Base-by-base conservation (phyloP, 106 monocot genomes). In the Narthecium ossifragum region DNA sequence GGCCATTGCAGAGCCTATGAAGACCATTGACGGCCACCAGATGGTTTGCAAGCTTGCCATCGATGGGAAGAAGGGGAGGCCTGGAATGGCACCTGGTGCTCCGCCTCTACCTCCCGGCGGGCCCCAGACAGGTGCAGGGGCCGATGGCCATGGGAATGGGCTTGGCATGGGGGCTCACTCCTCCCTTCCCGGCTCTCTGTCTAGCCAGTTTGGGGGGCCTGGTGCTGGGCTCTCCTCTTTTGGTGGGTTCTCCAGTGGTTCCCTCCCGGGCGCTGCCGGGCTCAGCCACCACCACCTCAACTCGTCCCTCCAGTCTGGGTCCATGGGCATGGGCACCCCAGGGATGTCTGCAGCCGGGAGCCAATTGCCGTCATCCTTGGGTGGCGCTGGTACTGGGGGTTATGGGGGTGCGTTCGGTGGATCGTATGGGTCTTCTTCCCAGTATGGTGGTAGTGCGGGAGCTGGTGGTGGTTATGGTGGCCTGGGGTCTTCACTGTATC, bases 21-120 rank as follows among this genome's bases (percentile, higher is more conserved):
- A 89, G 80, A 70, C 21, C 13, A 64, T 96, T 10, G 90, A 86
- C 34, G 86, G 81, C 4, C 69, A 76, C 12, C 59, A 53, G 32
- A 25, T 90, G 37, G 39, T 53, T 8, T 90, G 90, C 51, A 86
- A 84, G 75, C 57, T 83, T 14, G 96, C 90, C 6, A 68, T n/a
- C 11, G 83, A 83, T 21, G 90, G 90, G 31, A 94, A 89, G 61
- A 96, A 78, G 54, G 82, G 79, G 60, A 96, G 78, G 57, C 60
- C 75, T 28, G 72, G 72, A 43, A 18, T 13, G 6, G 58, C 41
- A 2, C 41, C 62, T 28, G 27, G 12, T 53, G 52, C 14, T n/a
- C n/a, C n/a, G n/a, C n/a, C n/a, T n/a, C n/a, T n/a, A 27, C 26
- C 26, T 26, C 57, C 33, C 3, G 71, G 55, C 11, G 37, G 18